phyloP scores from a whole-genome alignment of 2,329 filamentous ascomycete genomes.

The Alternaria infectoria region DNA sequence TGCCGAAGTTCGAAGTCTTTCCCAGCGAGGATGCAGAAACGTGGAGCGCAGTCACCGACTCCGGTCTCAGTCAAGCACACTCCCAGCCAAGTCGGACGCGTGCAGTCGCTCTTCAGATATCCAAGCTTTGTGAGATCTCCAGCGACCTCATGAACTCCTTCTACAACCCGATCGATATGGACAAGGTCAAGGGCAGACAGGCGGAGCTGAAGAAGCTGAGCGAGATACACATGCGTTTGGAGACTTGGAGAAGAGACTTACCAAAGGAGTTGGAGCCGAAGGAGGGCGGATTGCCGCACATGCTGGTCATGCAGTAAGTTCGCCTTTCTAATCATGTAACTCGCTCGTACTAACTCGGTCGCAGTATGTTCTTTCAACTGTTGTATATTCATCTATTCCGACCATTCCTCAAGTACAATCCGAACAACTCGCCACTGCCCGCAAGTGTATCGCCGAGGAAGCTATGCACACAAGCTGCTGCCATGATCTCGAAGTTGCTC shows the following conservation, averaged over 20 bases:
- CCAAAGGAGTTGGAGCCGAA: conserved; percentile 87
- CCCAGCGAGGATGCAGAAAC: conserved; percentile 82
- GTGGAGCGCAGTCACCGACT: conserved; percentile 90
- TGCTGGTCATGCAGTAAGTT: conserved; percentile 80
- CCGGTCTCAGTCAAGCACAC: conserved; percentile 73
- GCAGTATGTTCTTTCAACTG: conserved; percentile 95
- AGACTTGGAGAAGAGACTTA: conserved; percentile 84
- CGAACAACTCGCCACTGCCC: conserved; percentile 80
- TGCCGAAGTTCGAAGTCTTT: conserved; percentile 89
- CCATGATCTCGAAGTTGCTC: conserved; percentile 90
- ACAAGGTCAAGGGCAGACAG: conserved; percentile 72
- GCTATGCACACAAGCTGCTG: conserved; percentile 87
- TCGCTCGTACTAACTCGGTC: conserved; percentile 23
- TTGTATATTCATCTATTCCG: conserved; percentile 95
- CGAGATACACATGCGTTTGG: conserved; percentile 86
- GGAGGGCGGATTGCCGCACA: conserved; percentile 86
- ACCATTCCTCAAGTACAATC: conserved; percentile 90
- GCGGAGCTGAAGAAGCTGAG: conserved; percentile 90
- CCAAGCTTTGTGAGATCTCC: conserved; percentile 88
- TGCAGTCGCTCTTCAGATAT: conserved; percentile 74
- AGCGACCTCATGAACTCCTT: conserved; percentile 88
- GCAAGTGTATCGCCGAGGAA: conserved; percentile 87
- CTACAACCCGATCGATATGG: conserved; percentile 76
- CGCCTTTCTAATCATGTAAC: too few relatives aligned
- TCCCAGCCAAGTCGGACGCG: conserved; percentile 84